Conservation (phyloP, 2,329 filamentous ascomycete genomes). For the Fusarium virguliforme region DNA sequence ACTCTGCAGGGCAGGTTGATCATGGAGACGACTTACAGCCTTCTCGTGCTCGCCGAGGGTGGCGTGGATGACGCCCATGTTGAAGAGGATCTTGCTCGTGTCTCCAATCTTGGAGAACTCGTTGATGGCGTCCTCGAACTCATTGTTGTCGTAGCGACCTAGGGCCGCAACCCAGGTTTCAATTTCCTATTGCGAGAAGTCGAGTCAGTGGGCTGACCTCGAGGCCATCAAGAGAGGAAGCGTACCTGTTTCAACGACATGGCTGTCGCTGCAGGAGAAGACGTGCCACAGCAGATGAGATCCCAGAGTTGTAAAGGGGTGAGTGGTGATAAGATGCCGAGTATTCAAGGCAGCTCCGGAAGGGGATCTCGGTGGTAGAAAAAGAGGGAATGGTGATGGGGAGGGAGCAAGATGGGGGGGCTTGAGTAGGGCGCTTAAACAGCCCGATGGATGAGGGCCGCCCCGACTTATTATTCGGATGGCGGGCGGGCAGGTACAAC, state of each 20-base stretch:
- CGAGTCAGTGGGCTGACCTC: slow-evolving; percentile 37
- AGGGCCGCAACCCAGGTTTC: slow-evolving; percentile 98
- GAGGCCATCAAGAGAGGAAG: slow-evolving; percentile 30
- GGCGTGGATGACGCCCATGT: slow-evolving; percentile 97
- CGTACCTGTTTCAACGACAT: slow-evolving; percentile 76
- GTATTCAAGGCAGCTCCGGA: slow-evolving; percentile 25
- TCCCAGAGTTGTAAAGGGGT: slow-evolving; percentile 15
- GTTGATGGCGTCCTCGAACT: slow-evolving; percentile 90
- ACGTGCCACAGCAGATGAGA: slow-evolving; percentile 40
- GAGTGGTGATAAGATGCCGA: slow-evolving; percentile 18
- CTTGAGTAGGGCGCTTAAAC: slow-evolving; percentile 47
- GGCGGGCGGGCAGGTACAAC: slow-evolving; percentile 36
- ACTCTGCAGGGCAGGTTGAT: neutral
- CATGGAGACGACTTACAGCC: slow-evolving; percentile 76
- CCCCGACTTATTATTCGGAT: slow-evolving; percentile 51
- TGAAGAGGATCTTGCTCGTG: slow-evolving; percentile 98
- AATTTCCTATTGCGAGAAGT: slow-evolving; percentile 81
- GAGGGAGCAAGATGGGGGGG: slow-evolving; percentile 44
- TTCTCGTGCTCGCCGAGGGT: slow-evolving; percentile 96
- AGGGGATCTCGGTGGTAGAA: slow-evolving; percentile 34
- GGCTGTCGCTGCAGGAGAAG: slow-evolving; percentile 51
- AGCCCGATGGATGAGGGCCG: slow-evolving; percentile 44
- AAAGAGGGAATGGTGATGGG: slow-evolving; percentile 37
- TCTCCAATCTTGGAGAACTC: slow-evolving; percentile 91
- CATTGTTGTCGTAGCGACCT: slow-evolving; percentile 94